A percentile compares a stretch with the other conserved stretches of the same genome.
Evolutionary conservation across 1,284 basidiomycete genomes (phyloP).

Genomic region (Trichosporon ovoides): DNA sequence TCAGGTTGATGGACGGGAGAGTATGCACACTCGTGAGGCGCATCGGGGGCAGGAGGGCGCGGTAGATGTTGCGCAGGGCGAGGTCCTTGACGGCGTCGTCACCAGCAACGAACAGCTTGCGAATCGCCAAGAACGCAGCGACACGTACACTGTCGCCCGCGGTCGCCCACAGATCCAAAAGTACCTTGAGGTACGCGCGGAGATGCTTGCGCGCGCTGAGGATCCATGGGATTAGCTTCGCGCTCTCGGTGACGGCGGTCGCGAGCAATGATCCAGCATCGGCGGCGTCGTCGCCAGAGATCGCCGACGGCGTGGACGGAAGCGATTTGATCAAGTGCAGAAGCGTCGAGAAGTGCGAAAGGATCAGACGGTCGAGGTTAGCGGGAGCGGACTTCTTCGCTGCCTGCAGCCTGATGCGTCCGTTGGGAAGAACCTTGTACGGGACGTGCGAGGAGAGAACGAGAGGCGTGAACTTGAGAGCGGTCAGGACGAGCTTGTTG

Average conservation of each 20-base stretch:
- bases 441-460: constrained; percentile 83
- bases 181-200: constrained; percentile 78
- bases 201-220: constrained; percentile 74
- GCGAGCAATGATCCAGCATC: constrained; percentile 54
- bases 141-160: constrained; percentile 78
- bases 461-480: constrained; percentile 85
- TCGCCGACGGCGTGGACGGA: constrained; percentile 53
- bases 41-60: constrained; percentile 69
- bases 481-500: constrained; percentile 82
- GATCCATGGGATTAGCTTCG: constrained; percentile 81
- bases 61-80: constrained; percentile 70
- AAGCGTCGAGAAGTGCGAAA: constrained; percentile 83
- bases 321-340: constrained; percentile 73
- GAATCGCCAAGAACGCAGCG: constrained; percentile 78
- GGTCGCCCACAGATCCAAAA: constrained; percentile 75
- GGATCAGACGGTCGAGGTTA: constrained; percentile 77
- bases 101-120: constrained; percentile 70
- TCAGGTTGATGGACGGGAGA: constrained; percentile 87
- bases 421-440: constrained; percentile 72
- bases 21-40: constrained; percentile 77
- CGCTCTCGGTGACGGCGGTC: constrained; percentile 71
- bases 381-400: constrained; percentile 56
- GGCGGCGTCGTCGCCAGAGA: constrained; percentile 32
- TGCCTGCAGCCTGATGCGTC: constrained; percentile 59
- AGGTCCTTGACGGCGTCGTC: constrained; percentile 80